A percentile compares a stretch with the other conserved stretches of the same genome.
Conservation (phyloP, 306 rosid species). For the Hylodesmum podocarpum region DNA sequence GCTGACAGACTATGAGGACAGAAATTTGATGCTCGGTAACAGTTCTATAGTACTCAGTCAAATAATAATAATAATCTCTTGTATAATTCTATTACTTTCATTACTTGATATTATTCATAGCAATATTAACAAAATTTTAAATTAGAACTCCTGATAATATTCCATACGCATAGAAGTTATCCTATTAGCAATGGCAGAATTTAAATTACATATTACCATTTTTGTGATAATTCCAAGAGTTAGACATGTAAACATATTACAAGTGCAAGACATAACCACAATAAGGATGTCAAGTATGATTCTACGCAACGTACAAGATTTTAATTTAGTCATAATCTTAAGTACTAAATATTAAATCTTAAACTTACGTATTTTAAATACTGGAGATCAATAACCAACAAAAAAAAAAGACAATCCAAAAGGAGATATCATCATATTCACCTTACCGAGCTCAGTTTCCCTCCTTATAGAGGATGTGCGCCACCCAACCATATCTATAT, state of each 20-base stretch:
- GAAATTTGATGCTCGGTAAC: not conserved
- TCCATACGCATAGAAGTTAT: not conserved
- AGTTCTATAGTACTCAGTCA: not conserved
- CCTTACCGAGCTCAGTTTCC: constrained; percentile 77
- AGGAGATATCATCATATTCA: constrained; percentile 41
- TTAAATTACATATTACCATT: not conserved
- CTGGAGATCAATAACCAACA: constrained; percentile 6
- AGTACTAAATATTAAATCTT: not conserved
- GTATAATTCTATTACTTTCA: not conserved
- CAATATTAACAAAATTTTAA: not conserved
- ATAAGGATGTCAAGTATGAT: not conserved
- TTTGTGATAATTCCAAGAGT: not conserved
- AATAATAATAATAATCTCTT: not conserved
- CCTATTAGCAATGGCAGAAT: not conserved
- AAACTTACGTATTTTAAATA: not conserved
- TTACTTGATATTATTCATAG: not conserved
- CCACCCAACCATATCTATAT: constrained; percentile 98
- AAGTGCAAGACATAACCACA: not conserved
- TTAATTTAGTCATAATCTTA: constrained; percentile 3
- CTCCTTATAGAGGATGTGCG: constrained; percentile 98
- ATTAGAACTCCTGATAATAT: not conserved
- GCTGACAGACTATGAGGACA: not conserved
- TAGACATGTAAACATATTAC: not conserved
- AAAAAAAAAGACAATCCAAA: constrained; percentile 19
- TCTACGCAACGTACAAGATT: not conserved